Evolutionary conservation across 495 filamentous ascomycete genomes (phyloP), one percentile per base, ranked within the genome.

Genomic region (Annulohypoxylon bovei): DNA sequence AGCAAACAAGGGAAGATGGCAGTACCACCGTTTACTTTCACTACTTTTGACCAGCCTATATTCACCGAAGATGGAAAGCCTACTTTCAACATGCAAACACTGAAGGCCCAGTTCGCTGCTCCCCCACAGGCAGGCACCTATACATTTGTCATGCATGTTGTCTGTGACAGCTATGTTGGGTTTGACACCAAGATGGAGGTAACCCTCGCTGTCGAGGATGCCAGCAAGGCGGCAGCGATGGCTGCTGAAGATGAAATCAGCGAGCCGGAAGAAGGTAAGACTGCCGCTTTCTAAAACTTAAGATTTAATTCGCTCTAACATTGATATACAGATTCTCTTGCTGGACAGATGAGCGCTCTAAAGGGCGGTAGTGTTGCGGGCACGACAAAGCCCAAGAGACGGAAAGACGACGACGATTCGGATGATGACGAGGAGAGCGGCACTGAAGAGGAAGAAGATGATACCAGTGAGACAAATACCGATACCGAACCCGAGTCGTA

Each of bases 41-140:
- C 88, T 2, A 88, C 89, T 23, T 98, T 98, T 70, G 92, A 97
- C 80, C 92, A 94, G 83, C 91, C 91, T 8, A 84, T 97, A 37
- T 91, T 92, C 65, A 87, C 90, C 64, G 85, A 83, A 35, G 83
- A 84, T 63, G 92, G 91, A 58, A 90, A 90, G 69, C 93, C 93
- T 16, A 97, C 94, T 4, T 98, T 92, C 81, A 89, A 92, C 68
- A 88, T 99, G 81, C 93, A 97, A 79, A 98, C 95, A 11, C 84
- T 98, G 74, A 97, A 97, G 82, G 93, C 96, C 81, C 95, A 98
- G 80, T 99, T 99, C 82, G 92, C 95, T 74, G 94, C 95, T 18
- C 95, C 95, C 54, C 94, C 95, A 30, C 93, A 98, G 79, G 87
- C 91, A 11, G 96, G 94, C 44, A 90, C 93, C 74, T 98, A 97